These are phyloP conservation scores for Didymella exigua DNA, from an alignment of 2,329 filamentous ascomycete genomes.

Conservation along the genomic window DNA sequence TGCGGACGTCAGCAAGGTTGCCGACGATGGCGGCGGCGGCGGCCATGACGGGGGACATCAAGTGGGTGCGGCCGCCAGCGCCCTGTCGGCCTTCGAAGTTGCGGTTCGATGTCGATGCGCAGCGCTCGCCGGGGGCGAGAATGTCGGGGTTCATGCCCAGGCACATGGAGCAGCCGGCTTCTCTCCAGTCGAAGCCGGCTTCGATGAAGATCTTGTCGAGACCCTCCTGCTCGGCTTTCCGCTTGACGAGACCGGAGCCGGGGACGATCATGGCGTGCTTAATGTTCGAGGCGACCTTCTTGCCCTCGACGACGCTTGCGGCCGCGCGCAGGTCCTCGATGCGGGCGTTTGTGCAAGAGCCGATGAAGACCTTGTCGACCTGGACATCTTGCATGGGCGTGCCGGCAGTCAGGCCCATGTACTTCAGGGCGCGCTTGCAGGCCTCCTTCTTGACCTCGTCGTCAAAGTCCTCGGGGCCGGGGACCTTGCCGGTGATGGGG, in stretches of 20 bases:
- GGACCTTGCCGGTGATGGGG: conserved; percentile 90
- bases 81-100: conserved; percentile 98
- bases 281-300: conserved; percentile 83
- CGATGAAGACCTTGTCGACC: conserved; percentile 97
- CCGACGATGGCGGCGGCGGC: conserved; percentile 88
- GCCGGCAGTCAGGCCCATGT: conserved; percentile 90
- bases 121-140: conserved; percentile 86
- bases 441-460: conserved; percentile 79
- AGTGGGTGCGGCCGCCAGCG: conserved; percentile 85
- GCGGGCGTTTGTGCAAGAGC: conserved; percentile 95
- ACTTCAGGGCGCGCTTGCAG: conserved; percentile 83
- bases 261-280: conserved; percentile 96
- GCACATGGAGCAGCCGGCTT: conserved; percentile 99
- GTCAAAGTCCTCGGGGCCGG: conserved; percentile 84
- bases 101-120: conserved; percentile 93
- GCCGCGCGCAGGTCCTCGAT: conserved; percentile 94
- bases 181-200: conserved; percentile 96
- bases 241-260: conserved; percentile 92
- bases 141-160: conserved; percentile 99
- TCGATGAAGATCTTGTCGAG: conserved; percentile 91
- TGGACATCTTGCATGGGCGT: conserved; percentile 90
- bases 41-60: conserved; percentile 98
- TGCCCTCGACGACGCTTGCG: conserved; percentile 83
- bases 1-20: conserved; percentile 89
- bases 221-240: conserved; percentile 87